Conservation (phyloP, 2,329 filamentous ascomycete genomes). For the Colletotrichum sp. region DNA sequence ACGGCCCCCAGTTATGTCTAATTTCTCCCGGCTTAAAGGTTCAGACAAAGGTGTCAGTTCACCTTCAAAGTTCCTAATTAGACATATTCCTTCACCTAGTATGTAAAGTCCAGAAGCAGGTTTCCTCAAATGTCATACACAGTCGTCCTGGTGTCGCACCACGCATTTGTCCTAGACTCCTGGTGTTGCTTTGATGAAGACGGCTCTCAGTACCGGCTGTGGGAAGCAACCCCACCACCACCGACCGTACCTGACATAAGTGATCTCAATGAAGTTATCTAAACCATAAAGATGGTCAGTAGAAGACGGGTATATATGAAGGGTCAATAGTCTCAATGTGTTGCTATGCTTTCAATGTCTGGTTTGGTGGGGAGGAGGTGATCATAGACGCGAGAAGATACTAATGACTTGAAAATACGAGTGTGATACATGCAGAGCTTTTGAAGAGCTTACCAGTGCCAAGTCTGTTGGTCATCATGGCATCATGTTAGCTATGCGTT, state of each 20-base stretch:
- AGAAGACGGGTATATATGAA: not conserved
- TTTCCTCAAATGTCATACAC: not conserved
- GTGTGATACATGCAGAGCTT: fast-evolving
- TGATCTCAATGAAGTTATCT: not conserved
- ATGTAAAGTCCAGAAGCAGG: not conserved
- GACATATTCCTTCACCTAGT: fast-evolving
- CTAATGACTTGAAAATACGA: not conserved
- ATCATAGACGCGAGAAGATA: not conserved
- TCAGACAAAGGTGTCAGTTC: not conserved
- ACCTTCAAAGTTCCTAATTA: not conserved
- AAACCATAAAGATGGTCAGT: not conserved
- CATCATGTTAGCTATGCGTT: no score
- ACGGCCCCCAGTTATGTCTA: fast-evolving
- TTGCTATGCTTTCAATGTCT: not conserved
- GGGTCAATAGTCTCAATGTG: fast-evolving
- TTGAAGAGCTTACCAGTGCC: not conserved
- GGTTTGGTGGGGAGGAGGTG: not conserved
- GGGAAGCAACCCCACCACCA: not conserved
- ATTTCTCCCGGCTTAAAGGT: fast-evolving
- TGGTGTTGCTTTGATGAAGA: not conserved
- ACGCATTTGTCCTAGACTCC: no score
- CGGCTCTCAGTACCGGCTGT: not conserved
- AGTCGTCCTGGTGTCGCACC: fast-evolving
- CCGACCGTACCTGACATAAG: fast-evolving
- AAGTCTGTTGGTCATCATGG: not conserved